Evolutionary conservation across 2,329 filamentous ascomycete species (phyloP).

Genomic region (Fusarium sp.): DNA sequence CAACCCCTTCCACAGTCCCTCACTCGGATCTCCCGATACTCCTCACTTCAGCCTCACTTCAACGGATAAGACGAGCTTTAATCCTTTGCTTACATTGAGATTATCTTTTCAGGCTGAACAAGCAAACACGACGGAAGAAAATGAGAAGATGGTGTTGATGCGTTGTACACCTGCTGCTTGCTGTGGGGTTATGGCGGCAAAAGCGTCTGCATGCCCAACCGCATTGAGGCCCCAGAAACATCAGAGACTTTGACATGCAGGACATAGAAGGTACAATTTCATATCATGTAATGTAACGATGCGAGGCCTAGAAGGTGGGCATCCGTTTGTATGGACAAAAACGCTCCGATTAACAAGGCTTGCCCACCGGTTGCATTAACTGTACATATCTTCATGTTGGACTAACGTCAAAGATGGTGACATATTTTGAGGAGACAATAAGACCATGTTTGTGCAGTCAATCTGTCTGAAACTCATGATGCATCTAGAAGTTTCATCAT

Average conservation of each 20-base stretch:
- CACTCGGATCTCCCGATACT: not conserved
- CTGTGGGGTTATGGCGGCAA: conserved; percentile 54
- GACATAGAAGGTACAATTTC: conserved; percentile 19
- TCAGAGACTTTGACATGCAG: conserved; percentile 37
- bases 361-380: conserved; percentile 34
- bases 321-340: conserved; percentile 32
- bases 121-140: conserved; percentile 9
- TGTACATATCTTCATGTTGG: conserved; percentile 10
- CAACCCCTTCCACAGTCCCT: not conserved
- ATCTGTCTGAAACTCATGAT: not conserved
- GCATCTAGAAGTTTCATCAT: not conserved
- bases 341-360: conserved; percentile 34
- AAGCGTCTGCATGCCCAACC: conserved; percentile 63
- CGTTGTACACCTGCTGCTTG: conserved; percentile 59
- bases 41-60: not conserved
- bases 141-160: conserved; percentile 50
- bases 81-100: conserved; percentile 2
- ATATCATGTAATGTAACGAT: conserved; percentile 20
- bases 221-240: conserved; percentile 44
- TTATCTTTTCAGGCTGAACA: conserved; percentile 23
- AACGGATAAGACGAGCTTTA: not conserved
- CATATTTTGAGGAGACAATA: conserved; percentile 24
- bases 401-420: conserved; percentile 8
- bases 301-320: conserved; percentile 24
- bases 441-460: not conserved